A percentile compares a stretch with the other conserved stretches of the same genome.
Conservation (phyloP, 1,139 yeast species). For the Magnusiomyces tetraspermus region DNA sequence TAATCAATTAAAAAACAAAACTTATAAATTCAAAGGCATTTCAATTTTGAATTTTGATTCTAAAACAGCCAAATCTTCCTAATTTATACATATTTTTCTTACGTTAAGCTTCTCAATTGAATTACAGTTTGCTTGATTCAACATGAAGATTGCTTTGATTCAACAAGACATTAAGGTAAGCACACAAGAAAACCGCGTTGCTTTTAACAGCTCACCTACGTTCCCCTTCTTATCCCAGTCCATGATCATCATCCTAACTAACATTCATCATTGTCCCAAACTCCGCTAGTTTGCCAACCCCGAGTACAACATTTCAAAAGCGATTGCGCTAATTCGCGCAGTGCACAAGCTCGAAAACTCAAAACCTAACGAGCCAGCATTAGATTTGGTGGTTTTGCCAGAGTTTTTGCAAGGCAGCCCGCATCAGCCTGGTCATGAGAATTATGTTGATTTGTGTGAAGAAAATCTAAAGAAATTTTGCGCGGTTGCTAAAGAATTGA, state of each 20-base stretch:
- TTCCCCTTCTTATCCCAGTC: not conserved
- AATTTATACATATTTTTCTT: no score
- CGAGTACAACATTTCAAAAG: conserved; percentile 8
- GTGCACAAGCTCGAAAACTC: not conserved
- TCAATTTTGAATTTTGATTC: no score
- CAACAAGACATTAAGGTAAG: conserved; percentile 6
- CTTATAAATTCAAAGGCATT: no score
- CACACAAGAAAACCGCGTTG: not conserved
- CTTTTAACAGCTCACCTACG: not conserved
- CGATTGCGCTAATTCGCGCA: conserved; percentile 4
- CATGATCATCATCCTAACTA: not conserved
- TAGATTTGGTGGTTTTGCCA: conserved; percentile 14
- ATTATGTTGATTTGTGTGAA: conserved; percentile 2
- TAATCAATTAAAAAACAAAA: no score
- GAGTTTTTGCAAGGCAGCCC: conserved; percentile 15
- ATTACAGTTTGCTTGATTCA: no score
- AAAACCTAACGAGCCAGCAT: not conserved
- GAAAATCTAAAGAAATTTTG: not conserved
- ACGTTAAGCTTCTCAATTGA: no score
- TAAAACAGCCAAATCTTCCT: not conserved
- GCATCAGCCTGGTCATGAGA: conserved; percentile 4
- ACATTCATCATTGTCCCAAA: not conserved
- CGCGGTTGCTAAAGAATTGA: conserved; percentile 16
- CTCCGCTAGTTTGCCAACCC: conserved; percentile 4
- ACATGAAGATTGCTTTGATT: conserved; percentile 5